phyloP scores from a whole-genome alignment of 345 rosid genomes.

The Acer yangbiense region DNA sequence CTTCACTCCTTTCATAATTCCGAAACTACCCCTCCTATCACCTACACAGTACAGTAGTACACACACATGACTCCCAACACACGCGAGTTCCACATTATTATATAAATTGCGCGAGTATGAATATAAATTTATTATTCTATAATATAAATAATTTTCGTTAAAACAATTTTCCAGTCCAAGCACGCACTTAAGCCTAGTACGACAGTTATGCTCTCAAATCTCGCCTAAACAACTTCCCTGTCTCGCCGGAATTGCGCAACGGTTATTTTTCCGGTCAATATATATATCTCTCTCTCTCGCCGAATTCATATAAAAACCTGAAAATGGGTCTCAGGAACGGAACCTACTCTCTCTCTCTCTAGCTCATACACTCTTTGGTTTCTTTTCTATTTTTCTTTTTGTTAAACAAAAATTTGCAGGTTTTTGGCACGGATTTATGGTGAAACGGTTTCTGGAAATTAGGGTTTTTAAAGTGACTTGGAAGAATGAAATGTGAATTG shows the following conservation, averaged over 20 bases:
- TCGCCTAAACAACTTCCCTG: conserved; percentile 35
- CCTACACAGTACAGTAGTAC: no score
- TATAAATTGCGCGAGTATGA: conserved; percentile 26
- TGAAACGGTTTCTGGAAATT: neutral
- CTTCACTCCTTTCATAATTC: neutral
- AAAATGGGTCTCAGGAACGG: neutral
- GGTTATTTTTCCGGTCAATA: conserved; percentile 41
- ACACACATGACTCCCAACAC: conserved; percentile 8
- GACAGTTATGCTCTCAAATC: conserved; percentile 61
- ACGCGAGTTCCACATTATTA: conserved; percentile 23
- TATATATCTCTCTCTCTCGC: neutral
- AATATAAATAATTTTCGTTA: neutral
- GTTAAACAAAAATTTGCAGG: neutral
- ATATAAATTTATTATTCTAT: neutral
- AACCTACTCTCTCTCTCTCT: neutral
- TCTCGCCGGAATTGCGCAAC: conserved; percentile 45
- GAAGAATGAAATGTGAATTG: conserved; percentile 38
- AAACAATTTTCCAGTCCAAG: neutral
- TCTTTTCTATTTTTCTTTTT: neutral
- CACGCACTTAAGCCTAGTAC: conserved; percentile 1
- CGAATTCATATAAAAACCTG: neutral
- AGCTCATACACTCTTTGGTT: neutral
- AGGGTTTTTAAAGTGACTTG: conserved; percentile 29
- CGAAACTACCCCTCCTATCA: conserved; percentile 19
- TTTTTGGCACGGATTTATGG: conserved; percentile 20